These are phyloP conservation scores for Mycena filopes DNA, from an alignment of 768 basidiomycete species.

Conservation along the genomic window DNA sequence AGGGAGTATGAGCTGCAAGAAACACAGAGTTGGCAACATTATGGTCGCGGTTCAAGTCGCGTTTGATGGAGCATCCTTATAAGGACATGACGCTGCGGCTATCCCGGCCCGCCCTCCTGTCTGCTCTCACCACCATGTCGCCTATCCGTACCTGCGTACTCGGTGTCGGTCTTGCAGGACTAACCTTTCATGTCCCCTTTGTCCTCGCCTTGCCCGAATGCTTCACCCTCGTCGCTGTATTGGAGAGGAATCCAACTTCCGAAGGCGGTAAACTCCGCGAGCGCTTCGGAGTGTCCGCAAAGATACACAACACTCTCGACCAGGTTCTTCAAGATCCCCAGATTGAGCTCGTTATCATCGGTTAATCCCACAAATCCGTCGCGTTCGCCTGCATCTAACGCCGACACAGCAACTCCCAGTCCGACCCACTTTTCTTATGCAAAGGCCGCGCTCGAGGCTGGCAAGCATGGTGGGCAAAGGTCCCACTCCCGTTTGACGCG, in stretches of 20 bases:
- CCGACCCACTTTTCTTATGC: constrained; percentile 77
- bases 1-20: constrained; percentile 41
- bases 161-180: constrained; percentile 79
- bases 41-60: too few species aligned
- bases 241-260: constrained; percentile 74
- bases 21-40: constrained; percentile 12
- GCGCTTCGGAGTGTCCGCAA: constrained; percentile 66
- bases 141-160: constrained; percentile 79
- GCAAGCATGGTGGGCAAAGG: constrained; percentile 70
- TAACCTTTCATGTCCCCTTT: constrained; percentile 86
- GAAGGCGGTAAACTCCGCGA: constrained; percentile 73
- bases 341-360: constrained; percentile 75
- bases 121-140: constrained; percentile 19
- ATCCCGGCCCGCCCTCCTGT: too few species aligned
- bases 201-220: constrained; percentile 75
- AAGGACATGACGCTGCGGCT: too few species aligned
- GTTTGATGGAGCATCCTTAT: too few species aligned
- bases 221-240: constrained; percentile 78
- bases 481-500: background rate
- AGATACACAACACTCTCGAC: constrained; percentile 70
- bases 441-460: constrained; percentile 72
- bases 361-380: too few species aligned
- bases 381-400: too few species aligned
- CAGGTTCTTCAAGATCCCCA: constrained; percentile 69
- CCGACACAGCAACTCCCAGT: constrained; percentile 62